Evolutionary conservation across 257 asterid genomes (phyloP), one percentile per base, ranked within the genome.

Genomic region (Solanum infundibuliforme): DNA sequence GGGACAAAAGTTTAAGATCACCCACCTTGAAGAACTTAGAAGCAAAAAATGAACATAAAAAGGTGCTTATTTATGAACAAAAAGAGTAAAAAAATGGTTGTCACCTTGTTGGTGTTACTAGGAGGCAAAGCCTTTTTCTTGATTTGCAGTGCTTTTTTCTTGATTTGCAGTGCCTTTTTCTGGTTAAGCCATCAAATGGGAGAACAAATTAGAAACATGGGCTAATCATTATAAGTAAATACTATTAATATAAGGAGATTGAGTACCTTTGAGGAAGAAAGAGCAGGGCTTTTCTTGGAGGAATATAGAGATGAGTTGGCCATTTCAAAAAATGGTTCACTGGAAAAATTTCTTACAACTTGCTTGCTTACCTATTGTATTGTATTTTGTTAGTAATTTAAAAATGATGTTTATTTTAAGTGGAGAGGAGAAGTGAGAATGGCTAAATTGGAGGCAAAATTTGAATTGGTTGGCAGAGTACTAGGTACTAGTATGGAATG

Each of bases 251-350:
- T 8, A 73, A 20, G 31, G 83, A 48, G 5, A 73, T 20, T 11
- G 46, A 6, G 71, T 46, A 87, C 91, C 90, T 90, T 86, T 13
- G 88, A 65, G 79, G 90, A 38, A 60, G 91, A 83, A 46, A 75
- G 39, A 31, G 25, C 38, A 4, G 84, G 43, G 79, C 87, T 73
- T 48, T 34, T 39, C 75, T 68, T 68, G 20, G 35, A 25, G 2
- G 73, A 66, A 23, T 71, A 8, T 36, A 85, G 14, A 81, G 73
- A 85, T 66, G 91, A 35, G 7, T 65, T 31, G 3, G 87, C 89
- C 92, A 89, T 90, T 25, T 74, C 38, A 68, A 27, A 68, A 55
- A 68, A 66, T 5, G 36, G 35, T 66, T 27, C 35, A 27, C 20
- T 34, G 39, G 8, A 34, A 43, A 31, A 83, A 69, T 29, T 87